Evolutionary conservation across 2,329 filamentous ascomycete species (phyloP).

Genomic region (Beauveria scarabaeidicola): DNA sequence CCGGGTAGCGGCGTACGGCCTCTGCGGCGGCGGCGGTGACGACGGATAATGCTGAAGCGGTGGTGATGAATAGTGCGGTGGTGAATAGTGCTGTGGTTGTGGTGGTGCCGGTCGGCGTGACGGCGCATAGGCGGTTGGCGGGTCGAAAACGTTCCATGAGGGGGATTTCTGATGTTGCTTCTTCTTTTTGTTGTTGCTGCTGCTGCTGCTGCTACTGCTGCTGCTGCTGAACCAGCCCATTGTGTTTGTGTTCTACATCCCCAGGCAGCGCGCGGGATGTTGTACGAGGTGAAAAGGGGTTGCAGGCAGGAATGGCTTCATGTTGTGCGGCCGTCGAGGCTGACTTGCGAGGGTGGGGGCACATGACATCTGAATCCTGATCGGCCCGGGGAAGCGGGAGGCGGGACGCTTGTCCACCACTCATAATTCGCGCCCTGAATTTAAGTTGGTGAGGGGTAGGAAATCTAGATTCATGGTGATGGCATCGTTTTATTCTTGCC

Average conservation of each 20-base stretch:
- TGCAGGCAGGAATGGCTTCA: neutral
- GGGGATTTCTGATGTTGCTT: neutral
- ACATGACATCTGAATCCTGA: neutral
- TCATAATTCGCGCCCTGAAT: neutral
- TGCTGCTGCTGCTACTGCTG: neutral
- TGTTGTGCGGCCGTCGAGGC: neutral
- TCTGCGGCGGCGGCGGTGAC: neutral
- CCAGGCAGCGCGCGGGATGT: neutral
- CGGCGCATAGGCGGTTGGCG: constrained; percentile 10
- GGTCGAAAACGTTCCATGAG: constrained; percentile 6
- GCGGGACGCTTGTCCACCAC: neutral
- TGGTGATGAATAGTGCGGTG: neutral
- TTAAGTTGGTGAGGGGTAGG: too few species aligned
- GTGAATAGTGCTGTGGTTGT: constrained; percentile 6
- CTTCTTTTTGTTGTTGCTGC: neutral
- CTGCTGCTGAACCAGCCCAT: constrained; percentile 10
- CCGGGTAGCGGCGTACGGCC: neutral
- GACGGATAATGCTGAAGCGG: neutral
- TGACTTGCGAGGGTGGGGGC: neutral
- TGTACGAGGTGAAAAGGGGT: neutral
- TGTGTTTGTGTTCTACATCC: neutral
- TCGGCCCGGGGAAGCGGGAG: neutral
- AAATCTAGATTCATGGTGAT: too few species aligned
- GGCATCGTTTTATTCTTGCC: too few species aligned
- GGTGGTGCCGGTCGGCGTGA: neutral